Evolutionary conservation across 2,329 filamentous ascomycete genomes (phyloP), one percentile per base, ranked within the genome.

Genomic region (Talaromyces amestolkiae): DNA sequence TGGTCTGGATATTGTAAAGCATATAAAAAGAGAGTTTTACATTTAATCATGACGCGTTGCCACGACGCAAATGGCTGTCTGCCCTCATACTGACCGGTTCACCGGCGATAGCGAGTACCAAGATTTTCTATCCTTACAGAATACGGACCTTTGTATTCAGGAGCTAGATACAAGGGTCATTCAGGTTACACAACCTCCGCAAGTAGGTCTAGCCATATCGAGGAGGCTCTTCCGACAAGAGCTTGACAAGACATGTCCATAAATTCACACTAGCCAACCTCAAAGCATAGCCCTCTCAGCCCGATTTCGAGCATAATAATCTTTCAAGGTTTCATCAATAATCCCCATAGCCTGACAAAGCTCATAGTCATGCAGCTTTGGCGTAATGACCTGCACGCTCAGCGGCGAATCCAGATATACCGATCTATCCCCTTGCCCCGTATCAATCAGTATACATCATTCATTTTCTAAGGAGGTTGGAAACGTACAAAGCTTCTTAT

Each of bases 351-450:
- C 83, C 66, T 81, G 77, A 51, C 80, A 80, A 19, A 88, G 74
- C 67, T 81, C 81, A 70, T 83, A 79, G 67, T 88, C 86, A 69
- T 83, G 80, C 70, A 85, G 72, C 62, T 79, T 84, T 8, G 84
- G 84, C 6, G 82, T 83, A 0, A 88, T 78, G 0, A 87, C 83
- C 73, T 88, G 86, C 33, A 88, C 77, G 69, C 83, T 84, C 8
- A 88, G 73, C 19, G 82, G 80, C 3, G 83, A 86, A 3, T 79
- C 80, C 7, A 88, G 70, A 68, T 87, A 88, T 0, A 85, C 78
- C 0, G 76, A 77, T 22, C 85, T 78, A 71, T 87, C 83, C 27
- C 83, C 78, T 3, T 81, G 80, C 13, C 78, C 81, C 79, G 79
- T 78, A 35, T 72, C 80, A 77, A 77, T 62, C 47, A 53, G 43